These are phyloP conservation scores for Camelina neglecta DNA, from an alignment of 345 rosid genomes.

Conservation along the genomic window DNA sequence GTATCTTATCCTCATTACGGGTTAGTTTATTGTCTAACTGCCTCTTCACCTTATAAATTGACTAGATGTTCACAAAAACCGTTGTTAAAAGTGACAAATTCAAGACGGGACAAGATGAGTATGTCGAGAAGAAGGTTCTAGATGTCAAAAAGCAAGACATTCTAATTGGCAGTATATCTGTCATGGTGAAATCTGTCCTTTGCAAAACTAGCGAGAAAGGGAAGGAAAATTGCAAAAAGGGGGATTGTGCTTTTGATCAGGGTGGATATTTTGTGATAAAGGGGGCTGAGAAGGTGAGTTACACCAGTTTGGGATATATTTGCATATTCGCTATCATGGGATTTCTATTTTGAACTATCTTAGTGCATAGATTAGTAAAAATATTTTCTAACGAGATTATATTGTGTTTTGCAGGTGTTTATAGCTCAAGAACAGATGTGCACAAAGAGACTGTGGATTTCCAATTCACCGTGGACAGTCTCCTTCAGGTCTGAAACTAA, in stretches of 20 bases:
- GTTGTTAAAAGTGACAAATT: constrained; percentile 71
- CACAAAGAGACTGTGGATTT: constrained; percentile 79
- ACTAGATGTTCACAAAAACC: constrained; percentile 59
- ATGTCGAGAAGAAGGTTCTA: constrained; percentile 48
- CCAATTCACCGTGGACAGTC: constrained; percentile 68
- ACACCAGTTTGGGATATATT: constrained; percentile 11
- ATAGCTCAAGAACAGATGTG: constrained; percentile 89
- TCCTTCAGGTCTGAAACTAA: constrained; percentile 67
- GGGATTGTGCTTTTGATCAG: constrained; percentile 87
- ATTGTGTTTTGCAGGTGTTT: constrained; percentile 61
- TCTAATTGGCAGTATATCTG: constrained; percentile 77
- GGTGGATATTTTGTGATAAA: constrained; percentile 90
- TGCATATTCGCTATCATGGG: not conserved
- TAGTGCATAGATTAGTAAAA: constrained; percentile 15
- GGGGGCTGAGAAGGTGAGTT: constrained; percentile 89
- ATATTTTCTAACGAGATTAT: constrained; percentile 24
- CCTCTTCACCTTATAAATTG: constrained; percentile 34
- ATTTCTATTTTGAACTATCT: constrained; percentile 26
- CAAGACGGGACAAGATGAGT: constrained; percentile 76
- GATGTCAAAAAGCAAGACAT: constrained; percentile 55
- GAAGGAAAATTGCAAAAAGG: constrained; percentile 43
- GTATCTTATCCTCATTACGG: constrained; percentile 10
- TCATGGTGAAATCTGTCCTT: constrained; percentile 83
- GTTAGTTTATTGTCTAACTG: constrained; percentile 17
- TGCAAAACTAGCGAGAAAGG: constrained; percentile 68